Evolutionary conservation across 352 stramenopile genomes (phyloP).

Genomic region (Phytophthora sp.): DNA sequence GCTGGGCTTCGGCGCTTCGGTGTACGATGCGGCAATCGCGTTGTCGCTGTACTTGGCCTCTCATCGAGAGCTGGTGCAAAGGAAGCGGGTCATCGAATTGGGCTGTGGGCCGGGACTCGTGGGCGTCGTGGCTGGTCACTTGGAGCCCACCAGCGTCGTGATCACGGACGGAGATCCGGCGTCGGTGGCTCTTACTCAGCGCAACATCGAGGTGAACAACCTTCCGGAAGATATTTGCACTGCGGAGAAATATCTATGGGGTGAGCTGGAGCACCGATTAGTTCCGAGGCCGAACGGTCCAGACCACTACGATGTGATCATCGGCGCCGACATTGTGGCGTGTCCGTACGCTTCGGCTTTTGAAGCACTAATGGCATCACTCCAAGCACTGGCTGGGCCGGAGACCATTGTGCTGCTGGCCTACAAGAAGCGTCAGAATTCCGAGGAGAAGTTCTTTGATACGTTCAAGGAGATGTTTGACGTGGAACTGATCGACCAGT

Average conservation of each 20-base stretch:
- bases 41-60: constrained; percentile 79
- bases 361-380: constrained; percentile 59
- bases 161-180: constrained; percentile 78
- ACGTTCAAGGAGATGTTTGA: constrained; percentile 56
- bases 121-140: constrained; percentile 64
- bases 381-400: constrained; percentile 44
- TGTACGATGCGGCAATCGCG: constrained; percentile 83
- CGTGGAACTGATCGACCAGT: constrained; percentile 41
- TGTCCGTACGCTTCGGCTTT: constrained; percentile 82
- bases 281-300: constrained; percentile 11
- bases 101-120: constrained; percentile 79
- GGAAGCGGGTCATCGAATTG: constrained; percentile 75
- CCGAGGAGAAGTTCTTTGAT: constrained; percentile 71
- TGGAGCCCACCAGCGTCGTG: constrained; percentile 50
- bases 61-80: constrained; percentile 50
- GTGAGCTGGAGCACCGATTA: constrained; percentile 41
- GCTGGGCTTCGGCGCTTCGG: constrained; percentile 80
- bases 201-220: constrained; percentile 51
- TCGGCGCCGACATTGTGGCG: constrained; percentile 84
- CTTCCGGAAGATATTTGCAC: constrained; percentile 24
- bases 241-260: constrained; percentile 69
- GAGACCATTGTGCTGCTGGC: constrained; percentile 67
- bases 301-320: constrained; percentile 66
- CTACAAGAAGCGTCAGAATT: constrained; percentile 79
- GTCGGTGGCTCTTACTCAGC: constrained; percentile 67